Evolutionary conservation across 2,329 filamentous ascomycete genomes (phyloP), one percentile per base, ranked within the genome.

Genomic region (Westerdykella aurantiaca): DNA sequence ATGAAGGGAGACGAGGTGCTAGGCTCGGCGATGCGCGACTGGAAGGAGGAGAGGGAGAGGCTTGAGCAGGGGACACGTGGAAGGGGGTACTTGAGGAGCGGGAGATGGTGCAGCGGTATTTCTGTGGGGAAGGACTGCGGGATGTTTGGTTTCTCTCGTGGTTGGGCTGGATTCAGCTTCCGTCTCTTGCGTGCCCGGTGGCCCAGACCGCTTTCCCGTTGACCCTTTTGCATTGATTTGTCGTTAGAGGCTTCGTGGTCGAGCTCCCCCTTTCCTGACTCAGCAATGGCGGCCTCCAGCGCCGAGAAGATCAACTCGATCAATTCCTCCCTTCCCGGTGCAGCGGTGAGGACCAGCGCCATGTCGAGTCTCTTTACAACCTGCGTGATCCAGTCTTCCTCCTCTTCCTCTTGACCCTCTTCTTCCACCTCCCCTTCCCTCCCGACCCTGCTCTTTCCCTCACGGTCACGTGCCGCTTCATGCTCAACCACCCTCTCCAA

Each of bases 351-450:
- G 37, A 95, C 87, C 37, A 94, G 67, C 0, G 85, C 83, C 63
- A 82, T 81, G 56, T 96, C 90, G 2, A 97, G 74, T 1, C 76
- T 69, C 42, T 76, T 74, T 29, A 95, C 77, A 2, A 85, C 72
- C 1, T 73, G 64, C 29, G 79, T 73, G 4, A 89, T 60, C 66
- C 73, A 79, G 25, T 69, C 55, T 29, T 54, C 50, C 6, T 53
- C 39, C 14, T 47, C 39, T 31, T 44, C 44, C 3, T 67, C 50
- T 34, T 53, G 4, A 21, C 18, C 47, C 7, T 51, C 39, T 23
- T 44, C 18, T 31, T 41, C n/a, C 2, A 42, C 14, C 12, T 16
- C 21, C 17, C 37, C 47, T 31, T 39, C 51, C 12, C 45, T 44
- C 52, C 56, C 7, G 50, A 61, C 35, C 33, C 22, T 16, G 33